phyloP scores from a whole-genome alignment of 148 eudicot species.

The Persicaria tinctoria region DNA sequence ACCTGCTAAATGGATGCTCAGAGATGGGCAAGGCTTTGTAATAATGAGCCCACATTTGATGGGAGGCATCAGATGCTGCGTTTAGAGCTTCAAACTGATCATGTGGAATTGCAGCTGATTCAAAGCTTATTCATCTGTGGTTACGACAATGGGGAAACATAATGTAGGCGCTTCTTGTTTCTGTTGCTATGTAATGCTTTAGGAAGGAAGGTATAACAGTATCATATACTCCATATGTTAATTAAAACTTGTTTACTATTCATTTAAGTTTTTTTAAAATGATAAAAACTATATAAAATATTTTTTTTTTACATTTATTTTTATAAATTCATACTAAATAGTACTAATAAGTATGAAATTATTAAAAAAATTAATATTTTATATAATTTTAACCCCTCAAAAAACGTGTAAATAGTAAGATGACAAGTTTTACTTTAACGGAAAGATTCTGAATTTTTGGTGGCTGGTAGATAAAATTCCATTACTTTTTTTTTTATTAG shows the following conservation, averaged over 20 bases:
- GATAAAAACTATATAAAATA: neutral
- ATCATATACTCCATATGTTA: neutral
- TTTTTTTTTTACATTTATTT: no score
- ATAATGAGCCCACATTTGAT: neutral
- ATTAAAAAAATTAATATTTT: no score
- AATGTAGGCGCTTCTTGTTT: neutral
- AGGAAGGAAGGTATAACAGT: neutral
- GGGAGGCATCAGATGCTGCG: neutral
- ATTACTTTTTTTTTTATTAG: no score
- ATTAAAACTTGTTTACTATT: neutral
- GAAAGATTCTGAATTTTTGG: no score
- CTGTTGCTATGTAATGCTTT: neutral
- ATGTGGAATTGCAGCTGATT: neutral
- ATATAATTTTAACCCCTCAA: no score
- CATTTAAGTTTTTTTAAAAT: no score
- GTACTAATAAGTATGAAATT: no score
- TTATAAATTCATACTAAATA: no score
- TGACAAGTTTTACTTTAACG: no score
- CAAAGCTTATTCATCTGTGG: neutral
- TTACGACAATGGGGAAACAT: neutral
- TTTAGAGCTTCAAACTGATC: slow-evolving; percentile 2
- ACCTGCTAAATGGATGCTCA: neutral
- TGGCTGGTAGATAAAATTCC: no score
- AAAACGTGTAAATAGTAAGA: no score
- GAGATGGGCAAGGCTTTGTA: neutral